Conservation (phyloP, 495 filamentous ascomycete species). For the Eremomyces bilateralis region DNA sequence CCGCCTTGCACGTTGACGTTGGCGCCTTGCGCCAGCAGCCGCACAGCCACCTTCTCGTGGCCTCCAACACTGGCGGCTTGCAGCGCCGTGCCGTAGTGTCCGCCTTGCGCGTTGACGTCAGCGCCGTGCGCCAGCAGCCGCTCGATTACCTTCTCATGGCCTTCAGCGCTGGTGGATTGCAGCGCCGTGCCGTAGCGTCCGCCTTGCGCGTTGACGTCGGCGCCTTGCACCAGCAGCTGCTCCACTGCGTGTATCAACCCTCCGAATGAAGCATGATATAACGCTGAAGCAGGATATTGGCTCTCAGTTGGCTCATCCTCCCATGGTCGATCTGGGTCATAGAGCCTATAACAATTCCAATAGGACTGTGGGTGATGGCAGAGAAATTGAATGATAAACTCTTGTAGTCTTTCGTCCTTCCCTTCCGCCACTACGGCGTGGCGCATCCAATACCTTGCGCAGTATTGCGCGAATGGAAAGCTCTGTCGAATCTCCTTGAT, state of each 20-base stretch:
- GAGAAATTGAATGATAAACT: slow-evolving; percentile 5
- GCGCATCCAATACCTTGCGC: slow-evolving; percentile 6
- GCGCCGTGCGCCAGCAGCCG: neutral
- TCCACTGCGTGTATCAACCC: too few species aligned
- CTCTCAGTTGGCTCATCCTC: neutral
- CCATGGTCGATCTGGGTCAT: slow-evolving; percentile 4
- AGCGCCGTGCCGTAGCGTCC: too few species aligned
- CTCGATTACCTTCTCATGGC: too few species aligned
- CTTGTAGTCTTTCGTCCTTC: slow-evolving; percentile 1
- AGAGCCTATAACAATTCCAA: slow-evolving; percentile 8
- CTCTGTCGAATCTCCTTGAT: neutral
- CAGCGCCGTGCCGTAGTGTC: too few species aligned
- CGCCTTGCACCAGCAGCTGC: too few species aligned
- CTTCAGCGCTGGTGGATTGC: slow-evolving; percentile 1
- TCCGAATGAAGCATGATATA: slow-evolving; percentile 6
- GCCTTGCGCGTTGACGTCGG: too few species aligned
- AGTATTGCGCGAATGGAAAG: slow-evolving; percentile 6
- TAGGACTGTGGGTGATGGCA: slow-evolving; percentile 2
- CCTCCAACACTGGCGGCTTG: slow-evolving; percentile 1
- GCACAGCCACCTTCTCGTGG: neutral
- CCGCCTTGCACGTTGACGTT: neutral
- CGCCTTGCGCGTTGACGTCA: neutral
- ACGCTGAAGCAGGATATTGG: slow-evolving; percentile 1
- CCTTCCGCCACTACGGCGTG: slow-evolving; percentile 3
- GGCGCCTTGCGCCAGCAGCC: neutral